Evolutionary conservation across 179 eudicot species (phyloP).

Genomic region (Carnegiea gigantea): DNA sequence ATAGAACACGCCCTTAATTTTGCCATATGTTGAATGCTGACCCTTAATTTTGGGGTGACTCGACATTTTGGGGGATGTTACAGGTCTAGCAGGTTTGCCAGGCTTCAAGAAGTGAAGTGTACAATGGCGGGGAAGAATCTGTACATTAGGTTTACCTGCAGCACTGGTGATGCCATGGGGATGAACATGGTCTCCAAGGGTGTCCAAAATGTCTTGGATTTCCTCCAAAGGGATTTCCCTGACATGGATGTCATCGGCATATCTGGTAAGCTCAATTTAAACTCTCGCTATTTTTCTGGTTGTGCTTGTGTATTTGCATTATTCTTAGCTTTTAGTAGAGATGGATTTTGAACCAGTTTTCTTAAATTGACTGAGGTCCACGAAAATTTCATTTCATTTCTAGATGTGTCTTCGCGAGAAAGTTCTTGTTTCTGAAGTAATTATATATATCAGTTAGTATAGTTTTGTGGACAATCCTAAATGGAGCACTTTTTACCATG

Average conservation of each 20-base stretch:
- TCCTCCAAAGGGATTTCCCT: slow-evolving; percentile 43
- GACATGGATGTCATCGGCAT: slow-evolving; percentile 58
- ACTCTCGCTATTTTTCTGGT: not conserved
- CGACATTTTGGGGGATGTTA: not conserved
- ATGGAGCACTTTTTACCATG: slow-evolving; percentile 21
- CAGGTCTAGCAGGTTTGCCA: slow-evolving; percentile 50
- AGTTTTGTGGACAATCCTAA: slow-evolving; percentile 10
- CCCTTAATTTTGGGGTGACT: not conserved
- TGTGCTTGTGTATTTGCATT: not conserved
- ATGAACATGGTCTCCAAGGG: slow-evolving; percentile 60
- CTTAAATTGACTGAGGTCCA: not conserved
- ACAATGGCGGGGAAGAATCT: slow-evolving; percentile 46
- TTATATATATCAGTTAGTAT: not conserved
- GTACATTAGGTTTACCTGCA: slow-evolving; percentile 47
- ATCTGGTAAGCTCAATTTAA: slow-evolving; percentile 36
- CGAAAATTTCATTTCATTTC: not conserved
- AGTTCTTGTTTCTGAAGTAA: not conserved
- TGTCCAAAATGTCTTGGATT: slow-evolving; percentile 51
- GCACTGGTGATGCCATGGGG: slow-evolving; percentile 58
- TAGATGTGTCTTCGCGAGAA: too few relatives aligned
- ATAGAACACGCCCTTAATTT: too few relatives aligned
- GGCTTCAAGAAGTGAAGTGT: slow-evolving; percentile 45
- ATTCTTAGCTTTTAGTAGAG: not conserved
- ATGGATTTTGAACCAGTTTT: not conserved
- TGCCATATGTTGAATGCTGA: not conserved